Percentiles rank a stretch among this genome's conserved stretches.
These are phyloP conservation scores for Sarocladium brachiariae DNA, from an alignment of 2,329 filamentous ascomycete genomes.

Conservation along the genomic window DNA sequence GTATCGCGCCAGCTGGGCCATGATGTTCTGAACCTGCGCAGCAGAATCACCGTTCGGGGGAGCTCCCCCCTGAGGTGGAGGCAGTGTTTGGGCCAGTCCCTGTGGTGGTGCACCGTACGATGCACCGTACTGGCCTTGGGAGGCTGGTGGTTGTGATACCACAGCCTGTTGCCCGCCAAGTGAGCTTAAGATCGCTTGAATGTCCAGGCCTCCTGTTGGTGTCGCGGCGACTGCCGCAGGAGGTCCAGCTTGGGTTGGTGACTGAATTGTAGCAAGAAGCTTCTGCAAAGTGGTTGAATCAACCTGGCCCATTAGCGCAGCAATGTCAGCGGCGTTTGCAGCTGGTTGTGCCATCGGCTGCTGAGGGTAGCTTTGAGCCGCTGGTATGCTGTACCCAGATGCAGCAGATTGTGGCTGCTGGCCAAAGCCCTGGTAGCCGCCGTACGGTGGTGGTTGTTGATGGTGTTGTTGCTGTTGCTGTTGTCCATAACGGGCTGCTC, in stretches of 20 bases:
- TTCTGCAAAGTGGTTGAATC: slow-evolving; percentile 66
- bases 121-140: slow-evolving; percentile 21
- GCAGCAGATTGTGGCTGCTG: slow-evolving; percentile 17
- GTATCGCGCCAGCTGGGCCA: slow-evolving; percentile 51
- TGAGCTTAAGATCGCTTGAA: slow-evolving; percentile 39
- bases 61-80: slow-evolving; percentile 14
- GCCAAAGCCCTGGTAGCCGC: slow-evolving; percentile 17
- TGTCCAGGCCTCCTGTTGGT: slow-evolving; percentile 29
- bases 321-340: slow-evolving; percentile 44
- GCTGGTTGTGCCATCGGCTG: slow-evolving; percentile 25
- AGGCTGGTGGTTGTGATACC: slow-evolving; percentile 17
- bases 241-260: slow-evolving; percentile 15
- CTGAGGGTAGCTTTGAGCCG: slow-evolving; percentile 25
- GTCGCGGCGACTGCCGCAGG: slow-evolving; percentile 15
- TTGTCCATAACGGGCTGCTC: slow-evolving; percentile 24
- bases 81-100: slow-evolving; percentile 16
- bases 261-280: slow-evolving; percentile 53
- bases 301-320: slow-evolving; percentile 58
- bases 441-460: slow-evolving; percentile 23
- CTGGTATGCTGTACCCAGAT: slow-evolving; percentile 14
- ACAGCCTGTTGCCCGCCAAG: slow-evolving; percentile 23
- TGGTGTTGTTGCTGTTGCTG: slow-evolving; percentile 24
- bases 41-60: slow-evolving; percentile 28
- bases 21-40: slow-evolving; percentile 63
- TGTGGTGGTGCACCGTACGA: slow-evolving; percentile 24